These are phyloP conservation scores for Neofusicoccum ribis DNA, from an alignment of 2,329 filamentous ascomycete genomes.

Conservation along the genomic window DNA sequence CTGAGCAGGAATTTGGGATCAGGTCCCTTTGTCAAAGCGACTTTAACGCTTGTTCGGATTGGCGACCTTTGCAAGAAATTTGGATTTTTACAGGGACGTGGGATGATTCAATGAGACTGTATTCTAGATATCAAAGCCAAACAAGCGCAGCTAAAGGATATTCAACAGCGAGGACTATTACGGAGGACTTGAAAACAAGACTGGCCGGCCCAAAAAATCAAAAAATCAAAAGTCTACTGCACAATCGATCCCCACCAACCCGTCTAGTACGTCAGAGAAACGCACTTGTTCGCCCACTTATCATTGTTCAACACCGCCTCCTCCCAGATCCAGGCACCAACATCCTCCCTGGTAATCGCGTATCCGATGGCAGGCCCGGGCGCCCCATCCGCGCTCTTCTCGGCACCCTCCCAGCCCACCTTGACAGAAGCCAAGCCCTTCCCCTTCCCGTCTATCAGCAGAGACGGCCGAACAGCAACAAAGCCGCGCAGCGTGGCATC, in stretches of 20 bases:
- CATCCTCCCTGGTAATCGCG: slow-evolving; percentile 39
- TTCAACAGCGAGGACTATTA: too few relatives aligned
- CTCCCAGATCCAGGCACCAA: slow-evolving; percentile 43
- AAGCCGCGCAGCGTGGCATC: slow-evolving; percentile 27
- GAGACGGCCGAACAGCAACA: slow-evolving; percentile 39
- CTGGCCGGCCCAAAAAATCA: too few relatives aligned
- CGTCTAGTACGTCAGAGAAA: slow-evolving; percentile 37
- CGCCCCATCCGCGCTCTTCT: slow-evolving; percentile 23
- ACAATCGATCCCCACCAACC: neutral
- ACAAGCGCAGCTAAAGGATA: too few relatives aligned
- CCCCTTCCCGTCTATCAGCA: slow-evolving; percentile 36
- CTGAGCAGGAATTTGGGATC: too few relatives aligned
- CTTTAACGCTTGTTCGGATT: too few relatives aligned
- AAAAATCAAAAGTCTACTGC: too few relatives aligned
- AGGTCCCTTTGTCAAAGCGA: too few relatives aligned
- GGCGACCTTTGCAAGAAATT: too few relatives aligned
- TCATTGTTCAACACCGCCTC: slow-evolving; percentile 30
- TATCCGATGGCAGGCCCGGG: slow-evolving; percentile 39
- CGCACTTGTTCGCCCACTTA: slow-evolving; percentile 33
- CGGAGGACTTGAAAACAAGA: too few relatives aligned
- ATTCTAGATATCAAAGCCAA: too few relatives aligned
- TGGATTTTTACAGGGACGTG: too few relatives aligned
- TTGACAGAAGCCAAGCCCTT: slow-evolving; percentile 32
- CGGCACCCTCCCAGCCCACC: slow-evolving; percentile 33
- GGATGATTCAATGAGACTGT: too few relatives aligned